Evolutionary conservation across 352 stramenopile genomes (phyloP).

Genomic region (Globisporangium sylvaticum): DNA sequence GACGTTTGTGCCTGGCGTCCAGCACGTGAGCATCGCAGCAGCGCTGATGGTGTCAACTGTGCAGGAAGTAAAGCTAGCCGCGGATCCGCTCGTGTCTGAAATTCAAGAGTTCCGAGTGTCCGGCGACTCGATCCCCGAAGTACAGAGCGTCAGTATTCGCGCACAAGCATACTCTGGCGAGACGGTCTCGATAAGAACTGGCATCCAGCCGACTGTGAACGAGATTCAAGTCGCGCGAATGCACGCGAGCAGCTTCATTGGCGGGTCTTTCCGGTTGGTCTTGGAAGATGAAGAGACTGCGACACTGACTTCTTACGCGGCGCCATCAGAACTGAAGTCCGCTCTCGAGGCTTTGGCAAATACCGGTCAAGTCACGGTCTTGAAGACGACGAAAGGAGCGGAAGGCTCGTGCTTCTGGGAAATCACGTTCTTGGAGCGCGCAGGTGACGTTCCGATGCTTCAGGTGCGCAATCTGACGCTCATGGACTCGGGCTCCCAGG

Average conservation of each 20-base stretch:
- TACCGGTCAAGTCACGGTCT: conserved; percentile 31
- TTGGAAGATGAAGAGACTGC: conserved; percentile 35
- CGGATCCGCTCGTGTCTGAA: conserved; percentile 27
- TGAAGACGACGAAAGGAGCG: conserved; percentile 23
- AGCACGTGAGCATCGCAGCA: conserved; percentile 44
- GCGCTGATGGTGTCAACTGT: conserved; percentile 36
- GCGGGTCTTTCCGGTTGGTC: conserved; percentile 36
- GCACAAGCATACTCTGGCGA: conserved; percentile 41
- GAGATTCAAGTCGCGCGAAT: conserved; percentile 46
- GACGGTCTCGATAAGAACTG: conserved; percentile 30
- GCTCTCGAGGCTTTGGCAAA: conserved; percentile 49
- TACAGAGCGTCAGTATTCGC: conserved; percentile 33
- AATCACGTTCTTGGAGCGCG: conserved; percentile 51
- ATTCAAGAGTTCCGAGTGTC: conserved; percentile 51
- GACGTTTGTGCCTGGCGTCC: conserved; percentile 44
- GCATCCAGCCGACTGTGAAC: conserved; percentile 23
- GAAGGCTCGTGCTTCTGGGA: conserved; percentile 51
- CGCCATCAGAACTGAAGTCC: conserved; percentile 30
- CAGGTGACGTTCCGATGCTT: conserved; percentile 48
- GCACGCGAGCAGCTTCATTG: conserved; percentile 39
- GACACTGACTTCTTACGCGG: conserved; percentile 48
- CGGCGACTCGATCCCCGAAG: conserved; percentile 28
- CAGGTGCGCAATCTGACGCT: conserved; percentile 39
- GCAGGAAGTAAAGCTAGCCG: conserved; percentile 30
- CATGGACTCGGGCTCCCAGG: conserved; percentile 36